Conservation (phyloP, 768 basidiomycete species). For the Candolleomyces eurysporus region DNA sequence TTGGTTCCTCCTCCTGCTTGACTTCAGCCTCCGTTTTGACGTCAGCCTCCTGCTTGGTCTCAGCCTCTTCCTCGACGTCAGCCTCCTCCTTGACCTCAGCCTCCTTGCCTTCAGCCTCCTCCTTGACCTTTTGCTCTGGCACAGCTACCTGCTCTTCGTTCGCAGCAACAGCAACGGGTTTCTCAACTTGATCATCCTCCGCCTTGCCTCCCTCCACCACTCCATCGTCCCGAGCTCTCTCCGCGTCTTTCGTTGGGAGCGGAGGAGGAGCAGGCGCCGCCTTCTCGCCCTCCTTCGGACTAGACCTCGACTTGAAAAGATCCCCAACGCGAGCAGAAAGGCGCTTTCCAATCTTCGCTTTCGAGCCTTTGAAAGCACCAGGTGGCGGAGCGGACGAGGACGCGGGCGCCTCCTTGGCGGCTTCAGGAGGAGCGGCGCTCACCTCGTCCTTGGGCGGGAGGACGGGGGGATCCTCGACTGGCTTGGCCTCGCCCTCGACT, state of each 20-base stretch:
- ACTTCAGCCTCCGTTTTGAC: background rate
- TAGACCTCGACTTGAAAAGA: background rate
- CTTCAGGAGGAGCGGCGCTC: background rate
- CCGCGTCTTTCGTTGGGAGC: no score
- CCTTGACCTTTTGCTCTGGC: no score
- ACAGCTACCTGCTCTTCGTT: no score
- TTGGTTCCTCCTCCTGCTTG: background rate
- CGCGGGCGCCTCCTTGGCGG: background rate
- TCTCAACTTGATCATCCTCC: no score
- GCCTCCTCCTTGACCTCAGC: background rate
- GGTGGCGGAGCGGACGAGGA: background rate
- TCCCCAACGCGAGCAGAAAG: slow-evolving; percentile 7
- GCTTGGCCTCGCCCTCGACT: no score
- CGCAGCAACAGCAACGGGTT: no score
- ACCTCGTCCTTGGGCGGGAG: background rate
- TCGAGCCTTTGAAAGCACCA: background rate
- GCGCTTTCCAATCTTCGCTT: slow-evolving; percentile 2
- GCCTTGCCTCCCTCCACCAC: no score
- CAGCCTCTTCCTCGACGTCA: background rate
- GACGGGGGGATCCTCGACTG: background rate
- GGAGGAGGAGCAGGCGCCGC: background rate
- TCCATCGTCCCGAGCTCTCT: no score
- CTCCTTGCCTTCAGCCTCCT: background rate
- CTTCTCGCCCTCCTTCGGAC: background rate
- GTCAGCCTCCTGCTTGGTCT: background rate